A percentile compares a stretch with the other conserved stretches of the same genome.
phyloP scores from a whole-genome alignment of 768 basidiomycete species.

The Suillus weaverae region DNA sequence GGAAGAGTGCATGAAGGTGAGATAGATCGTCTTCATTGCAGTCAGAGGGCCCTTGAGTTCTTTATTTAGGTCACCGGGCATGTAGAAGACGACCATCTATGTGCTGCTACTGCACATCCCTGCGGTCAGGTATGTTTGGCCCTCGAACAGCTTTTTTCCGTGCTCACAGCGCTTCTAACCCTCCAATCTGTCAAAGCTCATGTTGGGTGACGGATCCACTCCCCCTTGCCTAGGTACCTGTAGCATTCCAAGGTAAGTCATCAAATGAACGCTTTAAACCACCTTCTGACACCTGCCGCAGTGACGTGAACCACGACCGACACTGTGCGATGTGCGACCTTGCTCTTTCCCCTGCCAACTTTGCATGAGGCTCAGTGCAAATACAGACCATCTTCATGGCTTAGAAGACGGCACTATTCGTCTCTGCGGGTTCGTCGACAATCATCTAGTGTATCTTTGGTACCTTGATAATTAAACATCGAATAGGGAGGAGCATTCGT shows the following conservation, averaged over 20 bases:
- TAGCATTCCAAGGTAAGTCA: slow-evolving; percentile 40
- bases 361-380: slow-evolving; percentile 53
- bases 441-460: slow-evolving; percentile 8
- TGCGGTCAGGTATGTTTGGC: slow-evolving; percentile 48
- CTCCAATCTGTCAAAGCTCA: slow-evolving; percentile 38
- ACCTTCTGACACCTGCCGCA: slow-evolving; percentile 20
- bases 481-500: slow-evolving; percentile 52
- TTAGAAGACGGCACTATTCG: slow-evolving; percentile 41
- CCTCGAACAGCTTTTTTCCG: not conserved
- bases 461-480: not conserved
- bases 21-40: not conserved
- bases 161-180: slow-evolving; percentile 29
- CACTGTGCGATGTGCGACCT: slow-evolving; percentile 53
- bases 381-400: slow-evolving; percentile 53
- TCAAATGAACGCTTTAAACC: not conserved
- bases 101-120: slow-evolving; percentile 51
- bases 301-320: slow-evolving; percentile 43
- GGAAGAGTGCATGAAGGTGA: slow-evolving; percentile 52
- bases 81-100: slow-evolving; percentile 48
- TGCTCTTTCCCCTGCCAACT: slow-evolving; percentile 57
- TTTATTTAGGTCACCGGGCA: slow-evolving; percentile 45
- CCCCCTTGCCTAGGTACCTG: slow-evolving; percentile 46
- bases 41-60: not conserved
- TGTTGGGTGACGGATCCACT: slow-evolving; percentile 28
- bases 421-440: slow-evolving; percentile 52